phyloP scores from a whole-genome alignment of 495 filamentous ascomycete species.

The Lasiosphaeriaceae sp. region DNA sequence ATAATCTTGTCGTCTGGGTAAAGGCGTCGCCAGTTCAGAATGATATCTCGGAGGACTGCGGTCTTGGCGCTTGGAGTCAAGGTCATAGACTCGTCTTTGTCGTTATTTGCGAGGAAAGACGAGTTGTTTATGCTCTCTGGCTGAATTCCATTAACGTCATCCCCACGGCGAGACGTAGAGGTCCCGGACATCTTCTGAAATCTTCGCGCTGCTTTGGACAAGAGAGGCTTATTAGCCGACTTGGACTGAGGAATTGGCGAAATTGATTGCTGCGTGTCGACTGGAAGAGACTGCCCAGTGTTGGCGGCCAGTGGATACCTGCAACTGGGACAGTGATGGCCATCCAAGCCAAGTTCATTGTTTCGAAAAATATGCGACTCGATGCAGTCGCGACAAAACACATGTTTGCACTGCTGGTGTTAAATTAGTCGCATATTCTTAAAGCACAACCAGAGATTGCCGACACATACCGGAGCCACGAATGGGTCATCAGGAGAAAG shows the following conservation, averaged over 20 bases:
- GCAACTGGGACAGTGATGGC: no score
- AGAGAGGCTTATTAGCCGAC: background rate
- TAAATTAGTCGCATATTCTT: no score
- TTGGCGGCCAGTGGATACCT: no score
- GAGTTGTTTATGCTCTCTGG: slow-evolving; percentile 12
- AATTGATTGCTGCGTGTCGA: background rate
- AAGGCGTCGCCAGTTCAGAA: slow-evolving; percentile 22
- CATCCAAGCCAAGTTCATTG: background rate
- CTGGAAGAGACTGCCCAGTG: background rate
- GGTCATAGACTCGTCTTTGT: slow-evolving; percentile 1
- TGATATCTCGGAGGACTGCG: slow-evolving; percentile 13
- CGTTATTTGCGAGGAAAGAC: slow-evolving; percentile 17
- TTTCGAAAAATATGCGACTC: slow-evolving; percentile 2
- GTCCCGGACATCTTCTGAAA: background rate
- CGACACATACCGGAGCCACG: no score
- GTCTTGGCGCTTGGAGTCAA: slow-evolving; percentile 28
- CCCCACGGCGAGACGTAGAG: slow-evolving; percentile 9
- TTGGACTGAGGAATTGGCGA: background rate
- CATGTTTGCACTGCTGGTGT: slow-evolving; percentile 24
- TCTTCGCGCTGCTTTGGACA: background rate
- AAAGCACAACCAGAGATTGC: no score
- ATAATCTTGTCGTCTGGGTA: slow-evolving; percentile 33
- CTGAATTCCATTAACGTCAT: slow-evolving; percentile 20
- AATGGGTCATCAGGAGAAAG: background rate
- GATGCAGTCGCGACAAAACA: slow-evolving; percentile 21